Evolutionary conservation across 2,329 filamentous ascomycete genomes (phyloP), one percentile per base, ranked within the genome.

Genomic region (Didymella segeticola): DNA sequence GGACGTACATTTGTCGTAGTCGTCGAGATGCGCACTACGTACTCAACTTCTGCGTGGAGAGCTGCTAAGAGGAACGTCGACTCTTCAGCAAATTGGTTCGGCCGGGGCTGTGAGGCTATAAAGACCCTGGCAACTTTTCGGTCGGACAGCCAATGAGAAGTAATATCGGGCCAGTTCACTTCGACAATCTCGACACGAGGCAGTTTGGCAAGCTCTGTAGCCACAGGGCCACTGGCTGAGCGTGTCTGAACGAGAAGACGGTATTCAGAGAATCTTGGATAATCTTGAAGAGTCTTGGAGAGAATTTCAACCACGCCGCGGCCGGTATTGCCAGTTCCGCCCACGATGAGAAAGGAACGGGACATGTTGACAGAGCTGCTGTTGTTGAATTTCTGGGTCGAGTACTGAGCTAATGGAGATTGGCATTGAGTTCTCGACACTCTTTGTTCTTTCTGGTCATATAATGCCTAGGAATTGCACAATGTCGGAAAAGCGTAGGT

Each of bases 251-350:
- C 61, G 33, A 65, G 52, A 43, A 63, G 43, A 15, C 59, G 60
- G 33, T 63, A 39, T 4, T 22, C 14, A 2, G 60, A 51, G 15
- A 56, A 56, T 4, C 8, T 41, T 14, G 39, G 22, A 47, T 34
- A 48, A 9, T 33, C 19, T 23, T 57, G 26, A 11, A 65, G 50
- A 2, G 47, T 29, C 4, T 57, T 42, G 3, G 62, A 60, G 10
- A 65, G 56, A 10, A 55, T 57, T 17, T 48, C 26, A 8, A 59
- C 57, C 10, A 53, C 45, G 7, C 27, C 43, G 30, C 38, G 49
- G 19, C 61, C 59, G 2, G 61, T 63, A 33, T 61, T 61, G 33
- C 60, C 60, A n/a, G 60, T 63, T 27, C 58, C 60, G 26, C 60
- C 58, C 12, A 54, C 53, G 12, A 62, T 41, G 30, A 62, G 54